Conservation (phyloP, 495 filamentous ascomycete genomes). For the Penicilliopsis zonata region DNA sequence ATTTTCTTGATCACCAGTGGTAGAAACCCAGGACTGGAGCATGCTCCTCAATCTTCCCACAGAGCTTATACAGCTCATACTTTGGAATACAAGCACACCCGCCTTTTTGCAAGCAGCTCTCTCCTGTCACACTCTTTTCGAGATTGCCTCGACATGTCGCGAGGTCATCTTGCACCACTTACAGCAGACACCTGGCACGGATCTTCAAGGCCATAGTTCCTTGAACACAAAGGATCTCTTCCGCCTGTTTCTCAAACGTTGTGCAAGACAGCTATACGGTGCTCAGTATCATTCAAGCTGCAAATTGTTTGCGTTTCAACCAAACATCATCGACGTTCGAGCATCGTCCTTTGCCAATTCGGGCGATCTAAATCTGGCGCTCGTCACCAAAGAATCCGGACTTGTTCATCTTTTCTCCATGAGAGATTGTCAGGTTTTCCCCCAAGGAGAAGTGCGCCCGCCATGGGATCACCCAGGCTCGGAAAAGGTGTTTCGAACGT, state of each 20-base stretch:
- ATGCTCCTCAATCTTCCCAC: slow-evolving; percentile 27
- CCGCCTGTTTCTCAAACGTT: slow-evolving; percentile 9
- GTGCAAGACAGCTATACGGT: slow-evolving; percentile 19
- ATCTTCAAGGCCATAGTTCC: slow-evolving; percentile 5
- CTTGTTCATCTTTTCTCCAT: slow-evolving; percentile 16
- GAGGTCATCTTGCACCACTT: slow-evolving; percentile 23
- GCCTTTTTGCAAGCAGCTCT: slow-evolving; percentile 23
- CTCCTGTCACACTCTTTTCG: slow-evolving; percentile 47
- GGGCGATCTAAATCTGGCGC: slow-evolving; percentile 3
- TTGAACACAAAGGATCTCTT: slow-evolving; percentile 16
- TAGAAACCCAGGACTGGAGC: not conserved
- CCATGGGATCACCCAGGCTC: slow-evolving; percentile 15
- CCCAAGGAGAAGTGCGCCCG: slow-evolving; percentile 4
- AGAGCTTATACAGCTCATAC: slow-evolving; percentile 29
- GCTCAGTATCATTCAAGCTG: slow-evolving; percentile 14
- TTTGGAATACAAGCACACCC: slow-evolving; percentile 18
- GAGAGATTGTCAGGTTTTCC: slow-evolving; percentile 7
- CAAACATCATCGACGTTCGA: slow-evolving; percentile 12
- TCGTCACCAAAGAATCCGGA: slow-evolving; percentile 17
- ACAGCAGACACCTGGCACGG: slow-evolving; percentile 17
- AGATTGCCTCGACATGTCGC: slow-evolving; percentile 66
- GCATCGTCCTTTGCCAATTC: slow-evolving; percentile 15
- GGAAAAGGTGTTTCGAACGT: slow-evolving; percentile 20
- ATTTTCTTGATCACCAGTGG: no score
- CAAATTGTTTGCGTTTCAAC: slow-evolving; percentile 12